Conservation (phyloP, 2,329 filamentous ascomycete genomes). For the Thielaviopsis populi region DNA sequence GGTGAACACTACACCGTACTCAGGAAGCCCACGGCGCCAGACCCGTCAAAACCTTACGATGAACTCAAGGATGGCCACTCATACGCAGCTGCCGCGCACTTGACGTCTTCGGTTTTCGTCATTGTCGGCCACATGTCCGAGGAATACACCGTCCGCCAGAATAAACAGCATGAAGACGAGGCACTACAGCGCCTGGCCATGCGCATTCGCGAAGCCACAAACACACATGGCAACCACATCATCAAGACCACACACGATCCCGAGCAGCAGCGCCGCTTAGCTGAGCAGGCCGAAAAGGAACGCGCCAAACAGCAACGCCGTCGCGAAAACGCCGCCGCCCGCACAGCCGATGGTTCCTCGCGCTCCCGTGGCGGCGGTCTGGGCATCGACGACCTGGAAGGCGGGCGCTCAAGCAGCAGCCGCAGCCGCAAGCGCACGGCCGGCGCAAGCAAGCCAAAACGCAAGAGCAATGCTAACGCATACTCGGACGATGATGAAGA, state of each 20-base stretch:
- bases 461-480: conserved; percentile 43
- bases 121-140: conserved; percentile 64
- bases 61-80: conserved; percentile 58
- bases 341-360: conserved; percentile 41
- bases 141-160: conserved; percentile 53
- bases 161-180: conserved; percentile 53
- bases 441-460: conserved; percentile 35
- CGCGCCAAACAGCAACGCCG: conserved; percentile 50
- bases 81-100: conserved; percentile 58
- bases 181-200: conserved; percentile 54
- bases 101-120: conserved; percentile 52
- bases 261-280: conserved; percentile 57
- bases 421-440: conserved; percentile 40
- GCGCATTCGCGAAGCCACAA: conserved; percentile 48
- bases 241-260: conserved; percentile 59
- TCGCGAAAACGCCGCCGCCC: conserved; percentile 51
- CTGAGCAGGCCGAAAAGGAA: conserved; percentile 61
- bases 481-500: conserved; percentile 56
- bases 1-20: conserved; percentile 62
- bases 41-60: conserved; percentile 43
- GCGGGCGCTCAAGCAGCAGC: conserved; percentile 34
- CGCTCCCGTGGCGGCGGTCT: conserved; percentile 41
- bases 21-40: conserved; percentile 53
- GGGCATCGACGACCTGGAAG: conserved; percentile 54
- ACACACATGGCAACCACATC: conserved; percentile 45